Percentiles rank a stretch among this genome's conserved stretches.
Evolutionary conservation across 306 rosid species (phyloP).

Genomic region (Castanea mollissima): DNA sequence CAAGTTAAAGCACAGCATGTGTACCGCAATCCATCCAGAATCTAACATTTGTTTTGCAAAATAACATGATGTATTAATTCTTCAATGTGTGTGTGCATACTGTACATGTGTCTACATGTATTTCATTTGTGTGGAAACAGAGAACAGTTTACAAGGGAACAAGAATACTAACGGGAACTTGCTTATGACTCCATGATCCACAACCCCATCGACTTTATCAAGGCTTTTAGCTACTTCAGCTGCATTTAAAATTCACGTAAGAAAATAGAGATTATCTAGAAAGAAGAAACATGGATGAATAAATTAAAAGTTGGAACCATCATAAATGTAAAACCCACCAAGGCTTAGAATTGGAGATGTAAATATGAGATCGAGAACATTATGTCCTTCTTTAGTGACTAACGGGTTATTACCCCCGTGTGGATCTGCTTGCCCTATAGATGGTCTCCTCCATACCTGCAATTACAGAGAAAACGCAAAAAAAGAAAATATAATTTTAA

Average conservation of each 20-base stretch:
- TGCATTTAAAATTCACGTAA: constrained; percentile 33
- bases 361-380: constrained; percentile 80
- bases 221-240: constrained; percentile 68
- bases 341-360: constrained; percentile 83
- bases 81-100: background rate
- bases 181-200: constrained; percentile 70
- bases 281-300: background rate
- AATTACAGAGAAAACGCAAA: constrained; percentile 17
- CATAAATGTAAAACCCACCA: constrained; percentile 37
- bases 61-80: background rate
- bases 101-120: background rate
- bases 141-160: constrained; percentile 16
- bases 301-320: background rate
- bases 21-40: too few relatives aligned
- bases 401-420: constrained; percentile 77
- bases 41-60: too few relatives aligned
- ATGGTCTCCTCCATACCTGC: constrained; percentile 89
- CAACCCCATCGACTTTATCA: constrained; percentile 58
- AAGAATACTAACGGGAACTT: constrained; percentile 72
- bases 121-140: constrained; percentile 1
- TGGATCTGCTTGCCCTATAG: constrained; percentile 73
- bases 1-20: too few relatives aligned
- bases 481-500: constrained; percentile 8
- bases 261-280: constrained; percentile 8
- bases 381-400: constrained; percentile 76